Percentiles rank a stretch among this genome's conserved stretches.
phyloP scores from a whole-genome alignment of 2,329 filamentous ascomycete genomes.

The Ramularia endophylla region DNA sequence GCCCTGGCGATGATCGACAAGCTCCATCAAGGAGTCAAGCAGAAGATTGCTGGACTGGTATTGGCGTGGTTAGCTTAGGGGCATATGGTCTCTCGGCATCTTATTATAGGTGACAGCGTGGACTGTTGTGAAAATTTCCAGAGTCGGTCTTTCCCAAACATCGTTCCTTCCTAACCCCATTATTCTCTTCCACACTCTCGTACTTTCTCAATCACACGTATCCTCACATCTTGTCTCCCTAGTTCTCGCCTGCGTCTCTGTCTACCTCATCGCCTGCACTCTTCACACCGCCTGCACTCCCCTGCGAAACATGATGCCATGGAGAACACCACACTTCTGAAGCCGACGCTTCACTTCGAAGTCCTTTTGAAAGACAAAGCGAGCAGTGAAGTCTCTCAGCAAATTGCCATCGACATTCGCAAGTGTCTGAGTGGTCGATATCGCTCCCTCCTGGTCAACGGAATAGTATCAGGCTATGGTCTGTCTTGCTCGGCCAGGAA shows the following conservation, averaged over 20 bases:
- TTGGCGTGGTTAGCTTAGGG: too few species aligned
- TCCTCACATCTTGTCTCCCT: slow-evolving; percentile 1
- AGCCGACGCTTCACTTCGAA: slow-evolving; percentile 35
- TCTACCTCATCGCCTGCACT: neutral
- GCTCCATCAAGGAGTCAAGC: too few species aligned
- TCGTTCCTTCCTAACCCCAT: too few species aligned
- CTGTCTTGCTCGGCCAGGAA: neutral
- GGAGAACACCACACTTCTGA: slow-evolving; percentile 15
- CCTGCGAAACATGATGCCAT: too few species aligned
- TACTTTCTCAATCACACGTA: too few species aligned
- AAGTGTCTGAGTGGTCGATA: neutral
- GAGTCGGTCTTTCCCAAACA: too few species aligned
- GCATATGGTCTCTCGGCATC: too few species aligned
- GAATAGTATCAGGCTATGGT: slow-evolving; percentile 6
- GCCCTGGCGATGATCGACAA: too few species aligned
- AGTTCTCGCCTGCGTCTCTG: neutral
- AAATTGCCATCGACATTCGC: neutral
- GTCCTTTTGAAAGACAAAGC: slow-evolving; percentile 30
- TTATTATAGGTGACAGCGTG: too few species aligned
- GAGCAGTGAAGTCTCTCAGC: neutral
- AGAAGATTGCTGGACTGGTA: too few species aligned
- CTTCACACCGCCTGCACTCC: neutral
- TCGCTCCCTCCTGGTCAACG: neutral
- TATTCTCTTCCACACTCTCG: too few species aligned
- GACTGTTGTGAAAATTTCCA: too few species aligned